Base-by-base conservation (phyloP, 2,329 filamentous ascomycete species). In the Arthrobotrys iridis region DNA sequence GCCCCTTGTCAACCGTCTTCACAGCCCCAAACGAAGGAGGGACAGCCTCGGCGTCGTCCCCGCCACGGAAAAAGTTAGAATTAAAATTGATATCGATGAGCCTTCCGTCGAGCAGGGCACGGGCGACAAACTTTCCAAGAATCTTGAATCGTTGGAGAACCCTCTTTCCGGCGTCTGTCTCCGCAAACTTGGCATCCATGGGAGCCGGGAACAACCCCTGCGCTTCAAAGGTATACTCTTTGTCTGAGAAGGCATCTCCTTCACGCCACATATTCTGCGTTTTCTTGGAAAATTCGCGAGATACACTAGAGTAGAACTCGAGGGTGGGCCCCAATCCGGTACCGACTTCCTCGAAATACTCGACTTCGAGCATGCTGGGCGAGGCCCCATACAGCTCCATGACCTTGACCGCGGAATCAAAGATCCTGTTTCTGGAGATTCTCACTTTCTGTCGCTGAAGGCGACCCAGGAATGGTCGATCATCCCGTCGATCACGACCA, bases 301-400 rank as follows among this genome's bases (percentile, higher is more conserved):
- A 99, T 0, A 98, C 94, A 0, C 92, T 96, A 0, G 95, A 97
- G 83, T 99, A 99, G 82, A 99, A 99, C 81, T 99, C 95, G 11
- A 99, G 86, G 0, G 95, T 99, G 2, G 95, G 95, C 0, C 95
- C 95, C 48, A 99, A 86, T 50, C 95, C 95, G 22, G 96, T 99
- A 67, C 95, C 95, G 20, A 99, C 95, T 83, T 99, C 95, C 80
- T 98, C 95, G 79, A 99, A 99, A 80, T 99, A 99, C 80, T 99
- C 96, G 1, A 99, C 94, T 81, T 99, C 95, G 0, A 99, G 84
- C 26, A 98, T 92, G 81, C 94, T 98, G 72, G 96, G 92, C 0
- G 94, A 96, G n/a, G 92, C 92, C 0, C 95, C 95, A 80, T 99
- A 99, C 1, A 98, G 87, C 79, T 99, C 94, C 94, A 99, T 98